Conservation (phyloP, 148 eudicot species). For the Persicaria maculosa region DNA sequence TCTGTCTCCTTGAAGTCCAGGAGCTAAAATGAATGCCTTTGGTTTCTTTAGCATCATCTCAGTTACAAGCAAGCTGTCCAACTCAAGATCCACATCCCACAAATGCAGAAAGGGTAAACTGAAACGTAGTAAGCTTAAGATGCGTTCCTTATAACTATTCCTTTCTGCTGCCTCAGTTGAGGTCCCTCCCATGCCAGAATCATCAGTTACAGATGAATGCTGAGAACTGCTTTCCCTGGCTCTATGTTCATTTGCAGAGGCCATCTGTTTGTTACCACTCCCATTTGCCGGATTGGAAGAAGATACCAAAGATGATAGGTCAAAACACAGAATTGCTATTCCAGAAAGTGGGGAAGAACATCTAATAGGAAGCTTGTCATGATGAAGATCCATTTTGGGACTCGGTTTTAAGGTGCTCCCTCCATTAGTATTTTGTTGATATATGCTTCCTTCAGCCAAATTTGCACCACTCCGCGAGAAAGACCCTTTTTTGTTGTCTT, state of each 20-base stretch:
- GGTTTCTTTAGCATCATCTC: slow-evolving; percentile 77
- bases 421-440: slow-evolving; percentile 23
- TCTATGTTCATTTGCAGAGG: slow-evolving; percentile 19
- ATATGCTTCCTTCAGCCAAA: slow-evolving; percentile 19
- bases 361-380: slow-evolving; percentile 46
- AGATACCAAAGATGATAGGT: slow-evolving; percentile 61
- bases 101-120: slow-evolving; percentile 83
- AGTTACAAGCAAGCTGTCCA: slow-evolving; percentile 57
- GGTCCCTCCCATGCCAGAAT: slow-evolving; percentile 25
- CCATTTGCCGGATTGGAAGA: slow-evolving; percentile 25
- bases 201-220: slow-evolving; percentile 20
- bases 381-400: slow-evolving; percentile 19
- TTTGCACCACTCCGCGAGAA: slow-evolving; percentile 23
- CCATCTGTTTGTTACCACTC: slow-evolving; percentile 21
- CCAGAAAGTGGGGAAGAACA: slow-evolving; percentile 81
- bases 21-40: slow-evolving; percentile 46
- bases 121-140: slow-evolving; percentile 52
- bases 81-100: slow-evolving; percentile 72
- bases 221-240: slow-evolving; percentile 16
- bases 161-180: slow-evolving; percentile 23
- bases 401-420: slow-evolving; percentile 23
- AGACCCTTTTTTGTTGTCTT: slow-evolving; percentile 22
- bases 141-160: slow-evolving; percentile 27
- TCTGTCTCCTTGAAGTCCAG: slow-evolving; percentile 87
- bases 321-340: slow-evolving; percentile 65